Base-by-base conservation (phyloP, 352 stramenopile genomes). In the Phytophthora syringae region DNA sequence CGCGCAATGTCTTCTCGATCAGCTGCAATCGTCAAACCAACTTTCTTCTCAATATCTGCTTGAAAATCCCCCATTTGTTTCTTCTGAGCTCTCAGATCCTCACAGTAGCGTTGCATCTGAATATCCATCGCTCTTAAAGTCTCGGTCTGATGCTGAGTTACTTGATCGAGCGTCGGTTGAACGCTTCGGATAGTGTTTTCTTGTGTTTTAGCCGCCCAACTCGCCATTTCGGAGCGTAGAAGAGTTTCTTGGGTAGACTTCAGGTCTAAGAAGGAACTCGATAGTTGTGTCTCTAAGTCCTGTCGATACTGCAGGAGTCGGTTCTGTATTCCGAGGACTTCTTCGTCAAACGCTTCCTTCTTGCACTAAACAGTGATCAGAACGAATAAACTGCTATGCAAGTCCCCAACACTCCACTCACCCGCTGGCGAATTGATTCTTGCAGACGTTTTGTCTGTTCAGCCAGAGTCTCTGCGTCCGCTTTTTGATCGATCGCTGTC, bases 331-430 rank as follows among this genome's bases (percentile, higher is more conserved):
- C 20, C 60, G 21, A 76, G 27, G 2, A 90, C 49, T 63, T 88
- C 79, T n/a, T 70, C 65, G 40, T 86, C 79, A 36, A 88, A 75
- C 10, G 62, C 70, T 9, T 65, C 15, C 39, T 86, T 90, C n/a
- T 80, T 79, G 50, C 79, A 86, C 79, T 87, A 28, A 3, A 20
- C 2, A 12, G 7, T 22, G 6, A 13, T 43, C 3, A 45, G 9
- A 12, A 34, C 5, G 36, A 11, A 18, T 22, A 43, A 43, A 43
- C n/a, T 43, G 20, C 36, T 43, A 12, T 11, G 36, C 18, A 56
- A 13, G 47, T 28, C 13, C 2, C 7, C 36, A 54, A 10, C 39
- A 25, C 15, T 15, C 15, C 24, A 58, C 75, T 27, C 45, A 89
- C 82, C 13, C 79, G 71, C 34, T 79, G 71, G 43, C 69, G 78